Base-by-base conservation (phyloP, 148 eudicot genomes). In the Cornus kousa region DNA sequence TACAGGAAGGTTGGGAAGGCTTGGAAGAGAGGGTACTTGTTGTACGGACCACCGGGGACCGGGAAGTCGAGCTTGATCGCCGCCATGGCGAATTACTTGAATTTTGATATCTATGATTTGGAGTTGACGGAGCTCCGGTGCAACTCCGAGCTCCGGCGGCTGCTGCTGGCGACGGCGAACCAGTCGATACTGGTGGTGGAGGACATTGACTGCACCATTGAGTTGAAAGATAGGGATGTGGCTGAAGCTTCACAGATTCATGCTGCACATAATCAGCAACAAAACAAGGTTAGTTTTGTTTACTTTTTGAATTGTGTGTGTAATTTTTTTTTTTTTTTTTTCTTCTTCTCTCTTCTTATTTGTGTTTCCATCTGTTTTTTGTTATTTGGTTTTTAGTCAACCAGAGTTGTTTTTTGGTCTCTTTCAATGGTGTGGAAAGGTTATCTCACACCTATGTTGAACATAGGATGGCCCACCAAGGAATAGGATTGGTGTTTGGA, bases 1-100 rank as follows among this genome's bases (percentile, higher is more conserved):
- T 91, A 89, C 40, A 48, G 73, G 79, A 80, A 68, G 6, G 88
- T 87, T 0, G 94, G 92, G 24, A 91, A 89, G 88, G 90, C 90
- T 3, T 91, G 94, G 94, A 91, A 91, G 80, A 81, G 94, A 67
- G 94, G 94, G 12, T 91, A 89, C 70, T 65, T 91, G 77, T 43
- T 91, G 82, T 91, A 85, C 17, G 90, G 94, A 0, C 91, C 91
- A 0, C 87, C 90, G 0, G 94, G 91, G 75, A 90, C 91, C 0
- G 94, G 94, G 3, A 90, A 90, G 37, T 90, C 94, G 9, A 90
- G 91, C 83, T 79, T 90, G 83, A 85, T 88, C 0, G 93, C 93
- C 0, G 93, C 93, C 1, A 87, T 90, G 84, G 90, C 94, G 19
- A 90, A 90, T 77, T 75, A 85, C 70, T 69, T 90, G 82, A 87